Evolutionary conservation across 2,329 filamentous ascomycete genomes (phyloP), one percentile per base, ranked within the genome.

Genomic region (Helotiales sp.): DNA sequence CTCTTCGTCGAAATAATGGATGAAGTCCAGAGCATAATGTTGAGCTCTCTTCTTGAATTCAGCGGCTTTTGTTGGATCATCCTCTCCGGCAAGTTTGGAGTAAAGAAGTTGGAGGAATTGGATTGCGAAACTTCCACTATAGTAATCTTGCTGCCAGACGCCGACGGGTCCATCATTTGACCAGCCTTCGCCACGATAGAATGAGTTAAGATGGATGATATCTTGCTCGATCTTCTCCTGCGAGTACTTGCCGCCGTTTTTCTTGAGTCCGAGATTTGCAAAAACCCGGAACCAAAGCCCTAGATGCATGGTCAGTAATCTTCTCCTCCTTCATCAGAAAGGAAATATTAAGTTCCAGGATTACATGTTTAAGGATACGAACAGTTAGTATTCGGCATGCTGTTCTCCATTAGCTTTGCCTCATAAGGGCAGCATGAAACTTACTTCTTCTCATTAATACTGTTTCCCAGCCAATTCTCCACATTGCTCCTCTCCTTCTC

Each of bases 111-210:
- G 91, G 4, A 93, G 80, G 72, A 92, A 92, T 72, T 94, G 91
- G 65, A 94, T 95, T 1, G 91, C 92, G 76, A 93, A 94, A 66
- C 89, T 92, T 10, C 91, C 91, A 0, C 90, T 93, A 78, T 94
- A 95, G 75, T 94, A 94, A 77, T 94, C 91, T 88, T 94, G 93
- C 78, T 94, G 91, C 66, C 92, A 90, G 65, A 93, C 92, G 15
- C 88, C 88, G 74, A 90, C 88, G 0, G 92, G 92, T 0, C 92
- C 92, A 75, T 95, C 92, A 73, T 93, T 93, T 2, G 89, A 93
- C 92, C 92, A 95, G 0, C 92, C 91, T 54, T 88, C 89, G 6
- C 91, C 91, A n/a, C 91, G 87, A 75, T 93, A 93, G 77, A 94
- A 95, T 0, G 90, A 92, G 74, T 94, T 88, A 10, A 95, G 82